phyloP scores from a whole-genome alignment of 108 stramenopile genomes.

The Licmophora abbreviata region DNA sequence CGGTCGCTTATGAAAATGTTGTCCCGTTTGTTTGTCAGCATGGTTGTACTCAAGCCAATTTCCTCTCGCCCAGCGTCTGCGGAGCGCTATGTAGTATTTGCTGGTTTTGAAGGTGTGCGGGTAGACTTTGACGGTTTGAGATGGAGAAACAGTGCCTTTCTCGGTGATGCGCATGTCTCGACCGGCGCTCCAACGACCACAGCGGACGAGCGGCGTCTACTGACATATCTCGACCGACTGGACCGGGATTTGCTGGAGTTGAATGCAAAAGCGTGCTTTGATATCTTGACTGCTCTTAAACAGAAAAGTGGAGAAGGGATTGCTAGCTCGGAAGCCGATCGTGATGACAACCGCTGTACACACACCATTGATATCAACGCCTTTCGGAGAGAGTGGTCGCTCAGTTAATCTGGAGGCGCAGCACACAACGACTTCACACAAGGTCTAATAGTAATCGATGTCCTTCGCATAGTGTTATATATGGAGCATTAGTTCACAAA shows the following conservation, averaged over 20 bases:
- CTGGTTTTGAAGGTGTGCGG: constrained; percentile 36
- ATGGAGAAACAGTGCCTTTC: constrained; percentile 50
- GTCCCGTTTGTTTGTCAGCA: constrained; percentile 28
- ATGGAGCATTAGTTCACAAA: no score
- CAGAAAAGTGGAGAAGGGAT: constrained; percentile 3
- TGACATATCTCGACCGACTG: constrained; percentile 21
- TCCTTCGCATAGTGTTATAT: no score
- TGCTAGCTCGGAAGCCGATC: neutral
- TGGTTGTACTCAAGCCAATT: constrained; percentile 66
- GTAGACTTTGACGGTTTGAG: constrained; percentile 30
- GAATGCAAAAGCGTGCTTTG: constrained; percentile 52
- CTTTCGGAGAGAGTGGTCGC: no score
- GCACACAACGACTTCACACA: no score
- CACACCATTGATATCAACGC: no score
- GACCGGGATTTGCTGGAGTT: constrained; percentile 40
- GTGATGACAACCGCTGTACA: constrained; percentile 1
- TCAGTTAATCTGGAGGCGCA: no score
- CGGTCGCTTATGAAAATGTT: constrained; percentile 25
- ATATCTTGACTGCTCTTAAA: constrained; percentile 36
- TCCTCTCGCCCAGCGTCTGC: constrained; percentile 78
- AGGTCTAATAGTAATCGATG: no score
- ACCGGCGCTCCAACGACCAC: constrained; percentile 13
- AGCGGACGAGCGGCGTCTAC: constrained; percentile 3
- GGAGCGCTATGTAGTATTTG: constrained; percentile 72
- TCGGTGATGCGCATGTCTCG: constrained; percentile 18